These are phyloP conservation scores for Hirsutella minnesotensis DNA, from an alignment of 2,329 filamentous ascomycete genomes.

Conservation along the genomic window DNA sequence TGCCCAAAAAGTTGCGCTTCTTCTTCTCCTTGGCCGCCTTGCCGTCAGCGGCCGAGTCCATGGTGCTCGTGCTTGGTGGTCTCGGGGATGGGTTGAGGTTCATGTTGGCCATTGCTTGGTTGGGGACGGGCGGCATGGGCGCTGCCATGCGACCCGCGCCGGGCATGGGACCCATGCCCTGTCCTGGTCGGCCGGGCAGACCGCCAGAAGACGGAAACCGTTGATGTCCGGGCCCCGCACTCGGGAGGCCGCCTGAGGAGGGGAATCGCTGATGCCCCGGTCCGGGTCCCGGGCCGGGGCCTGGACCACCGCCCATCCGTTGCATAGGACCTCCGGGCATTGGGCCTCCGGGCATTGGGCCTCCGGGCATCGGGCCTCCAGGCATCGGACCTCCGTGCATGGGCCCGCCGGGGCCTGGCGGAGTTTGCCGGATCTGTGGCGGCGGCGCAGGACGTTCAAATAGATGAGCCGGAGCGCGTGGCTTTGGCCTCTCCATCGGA, in stretches of 20 bases:
- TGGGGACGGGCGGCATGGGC: constrained; percentile 26
- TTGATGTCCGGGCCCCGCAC: neutral
- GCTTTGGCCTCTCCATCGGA: constrained; percentile 67
- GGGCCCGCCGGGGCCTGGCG: neutral
- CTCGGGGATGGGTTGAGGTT: constrained; percentile 24
- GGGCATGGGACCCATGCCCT: neutral
- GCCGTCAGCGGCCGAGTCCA: constrained; percentile 16
- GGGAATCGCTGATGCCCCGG: neutral
- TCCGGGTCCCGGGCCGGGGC: neutral
- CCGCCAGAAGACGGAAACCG: neutral
- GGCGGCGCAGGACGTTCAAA: constrained; percentile 59
- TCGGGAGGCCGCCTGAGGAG: constrained; percentile 1
- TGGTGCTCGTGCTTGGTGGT: constrained; percentile 10
- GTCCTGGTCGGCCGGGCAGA: constrained; percentile 1
- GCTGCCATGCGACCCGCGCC: neutral
- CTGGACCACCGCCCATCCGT: neutral
- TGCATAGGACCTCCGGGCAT: neutral
- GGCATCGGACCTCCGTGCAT: no score
- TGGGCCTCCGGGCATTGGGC: no score
- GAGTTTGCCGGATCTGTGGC: constrained; percentile 19
- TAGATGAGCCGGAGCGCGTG: constrained; percentile 74
- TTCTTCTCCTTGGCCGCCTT: constrained; percentile 49
- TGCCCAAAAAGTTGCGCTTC: constrained; percentile 44
- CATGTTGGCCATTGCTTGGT: constrained; percentile 45
- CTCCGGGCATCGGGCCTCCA: no score